Evolutionary conservation across 768 basidiomycete genomes (phyloP).

Genomic region (Suillus bovinus): DNA sequence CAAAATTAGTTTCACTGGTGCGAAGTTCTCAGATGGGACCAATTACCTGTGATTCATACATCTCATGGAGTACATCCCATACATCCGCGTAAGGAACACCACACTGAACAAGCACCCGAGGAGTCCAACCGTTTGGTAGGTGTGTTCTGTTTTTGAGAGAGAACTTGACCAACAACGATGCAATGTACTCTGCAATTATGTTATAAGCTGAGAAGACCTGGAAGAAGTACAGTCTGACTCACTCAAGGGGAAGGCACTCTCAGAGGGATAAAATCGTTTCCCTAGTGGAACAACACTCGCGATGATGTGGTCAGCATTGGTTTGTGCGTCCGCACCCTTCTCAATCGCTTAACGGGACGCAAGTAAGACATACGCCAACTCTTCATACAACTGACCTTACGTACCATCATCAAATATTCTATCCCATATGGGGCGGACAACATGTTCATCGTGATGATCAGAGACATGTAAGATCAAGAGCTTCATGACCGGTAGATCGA

Average conservation of each 20-base stretch:
- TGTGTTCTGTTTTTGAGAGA: slow-evolving; percentile 57
- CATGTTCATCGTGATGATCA: slow-evolving; percentile 82
- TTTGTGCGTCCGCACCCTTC: slow-evolving; percentile 53
- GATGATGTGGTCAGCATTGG: slow-evolving; percentile 62
- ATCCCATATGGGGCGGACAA: slow-evolving; percentile 87
- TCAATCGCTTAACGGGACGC: slow-evolving; percentile 45
- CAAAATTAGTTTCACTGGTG: slow-evolving; percentile 9
- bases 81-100: slow-evolving; percentile 79
- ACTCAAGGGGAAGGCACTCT: slow-evolving; percentile 89
- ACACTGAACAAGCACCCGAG: slow-evolving; percentile 76
- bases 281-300: slow-evolving; percentile 71
- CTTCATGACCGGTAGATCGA: slow-evolving; percentile 80
- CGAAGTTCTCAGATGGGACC: slow-evolving; percentile 3
- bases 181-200: slow-evolving; percentile 60
- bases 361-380: slow-evolving; percentile 4
- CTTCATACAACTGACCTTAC: slow-evolving; percentile 19
- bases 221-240: slow-evolving; percentile 28
- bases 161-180: slow-evolving; percentile 75
- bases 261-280: slow-evolving; percentile 88
- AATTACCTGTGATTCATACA: slow-evolving; percentile 85
- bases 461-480: slow-evolving; percentile 92
- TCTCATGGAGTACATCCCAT: slow-evolving; percentile 83
- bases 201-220: neutral
- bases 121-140: slow-evolving; percentile 79
- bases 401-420: slow-evolving; percentile 80